Percentiles rank a stretch among this genome's conserved stretches.
Evolutionary conservation across 2,329 filamentous ascomycete species (phyloP).

Genomic region (Lithohypha guttulata): DNA sequence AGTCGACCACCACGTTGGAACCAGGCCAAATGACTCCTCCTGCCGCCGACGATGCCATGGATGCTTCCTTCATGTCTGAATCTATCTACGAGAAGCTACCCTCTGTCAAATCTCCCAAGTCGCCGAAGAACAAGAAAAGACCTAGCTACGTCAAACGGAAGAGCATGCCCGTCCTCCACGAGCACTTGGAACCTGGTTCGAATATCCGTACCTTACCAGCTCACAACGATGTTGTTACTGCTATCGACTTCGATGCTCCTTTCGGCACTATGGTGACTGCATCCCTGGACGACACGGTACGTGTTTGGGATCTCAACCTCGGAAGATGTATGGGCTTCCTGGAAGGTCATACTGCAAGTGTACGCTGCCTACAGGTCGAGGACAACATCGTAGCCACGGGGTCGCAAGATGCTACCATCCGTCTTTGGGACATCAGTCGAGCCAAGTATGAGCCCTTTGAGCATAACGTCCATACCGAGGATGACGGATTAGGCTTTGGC

Average conservation of each 20-base stretch:
- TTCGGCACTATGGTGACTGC: slow-evolving; percentile 92
- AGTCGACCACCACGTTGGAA: slow-evolving; percentile 21
- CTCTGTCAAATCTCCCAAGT: slow-evolving; percentile 21
- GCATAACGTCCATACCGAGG: slow-evolving; percentile 39
- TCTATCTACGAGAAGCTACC: slow-evolving; percentile 93
- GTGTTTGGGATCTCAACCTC: slow-evolving; percentile 92
- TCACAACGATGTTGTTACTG: slow-evolving; percentile 77
- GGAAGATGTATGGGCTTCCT: slow-evolving; percentile 84
- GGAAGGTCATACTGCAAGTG: slow-evolving; percentile 90
- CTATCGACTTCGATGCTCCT: slow-evolving; percentile 91
- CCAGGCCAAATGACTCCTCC: slow-evolving; percentile 38
- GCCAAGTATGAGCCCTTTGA: slow-evolving; percentile 69
- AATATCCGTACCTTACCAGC: slow-evolving; percentile 80
- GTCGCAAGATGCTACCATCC: slow-evolving; percentile 86
- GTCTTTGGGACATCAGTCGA: slow-evolving; percentile 86
- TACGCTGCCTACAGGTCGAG: slow-evolving; percentile 82
- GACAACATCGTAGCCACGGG: slow-evolving; percentile 93
- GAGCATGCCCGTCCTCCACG: slow-evolving; percentile 90
- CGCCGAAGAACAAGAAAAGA: slow-evolving; percentile 40
- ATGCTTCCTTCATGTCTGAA: slow-evolving; percentile 82
- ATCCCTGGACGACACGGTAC: slow-evolving; percentile 82
- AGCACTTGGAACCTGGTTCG: slow-evolving; percentile 84
- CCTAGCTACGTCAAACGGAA: slow-evolving; percentile 48
- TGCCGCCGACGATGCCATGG: slow-evolving; percentile 33
- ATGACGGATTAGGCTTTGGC: slow-evolving; percentile 60